phyloP scores from a whole-genome alignment of 805 yeast species.

The Komagataella phaffii region DNA sequence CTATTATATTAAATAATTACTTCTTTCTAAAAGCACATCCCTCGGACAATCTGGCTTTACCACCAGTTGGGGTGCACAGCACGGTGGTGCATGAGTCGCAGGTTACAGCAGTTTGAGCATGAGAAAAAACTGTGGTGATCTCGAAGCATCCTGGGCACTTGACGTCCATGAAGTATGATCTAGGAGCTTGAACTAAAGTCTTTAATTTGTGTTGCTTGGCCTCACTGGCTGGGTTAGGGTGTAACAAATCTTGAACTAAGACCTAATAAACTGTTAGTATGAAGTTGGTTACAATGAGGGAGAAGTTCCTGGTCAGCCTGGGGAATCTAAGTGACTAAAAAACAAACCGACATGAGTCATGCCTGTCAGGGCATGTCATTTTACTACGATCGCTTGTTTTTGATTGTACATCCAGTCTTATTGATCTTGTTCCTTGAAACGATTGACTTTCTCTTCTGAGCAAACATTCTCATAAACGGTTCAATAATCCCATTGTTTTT shows the following conservation, averaged over 20 bases:
- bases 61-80: slow-evolving; percentile 98
- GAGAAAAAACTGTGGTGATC: slow-evolving; percentile 99
- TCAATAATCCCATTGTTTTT: no score
- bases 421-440: background rate
- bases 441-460: background rate
- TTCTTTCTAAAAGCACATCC: slow-evolving; percentile 99
- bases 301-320: background rate
- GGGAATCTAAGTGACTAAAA: background rate
- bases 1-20: slow-evolving; percentile 29
- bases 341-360: background rate
- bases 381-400: background rate
- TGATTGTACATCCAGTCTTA: background rate
- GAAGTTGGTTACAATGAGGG: background rate
- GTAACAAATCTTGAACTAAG: slow-evolving; percentile 97
- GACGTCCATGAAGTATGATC: slow-evolving; percentile 99
- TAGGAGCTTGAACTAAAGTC: slow-evolving; percentile 94
- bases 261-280: slow-evolving; percentile 31
- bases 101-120: slow-evolving; percentile 99
- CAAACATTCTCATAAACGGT: background rate
- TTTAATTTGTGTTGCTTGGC: slow-evolving; percentile 94
- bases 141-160: slow-evolving; percentile 99
- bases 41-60: slow-evolving; percentile 98
- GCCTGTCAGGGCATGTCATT: background rate
- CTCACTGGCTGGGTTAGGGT: slow-evolving; percentile 97
- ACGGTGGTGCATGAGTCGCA: slow-evolving; percentile 98